Base-by-base conservation (phyloP, 345 rosid genomes). In the Gossypium arboreum region DNA sequence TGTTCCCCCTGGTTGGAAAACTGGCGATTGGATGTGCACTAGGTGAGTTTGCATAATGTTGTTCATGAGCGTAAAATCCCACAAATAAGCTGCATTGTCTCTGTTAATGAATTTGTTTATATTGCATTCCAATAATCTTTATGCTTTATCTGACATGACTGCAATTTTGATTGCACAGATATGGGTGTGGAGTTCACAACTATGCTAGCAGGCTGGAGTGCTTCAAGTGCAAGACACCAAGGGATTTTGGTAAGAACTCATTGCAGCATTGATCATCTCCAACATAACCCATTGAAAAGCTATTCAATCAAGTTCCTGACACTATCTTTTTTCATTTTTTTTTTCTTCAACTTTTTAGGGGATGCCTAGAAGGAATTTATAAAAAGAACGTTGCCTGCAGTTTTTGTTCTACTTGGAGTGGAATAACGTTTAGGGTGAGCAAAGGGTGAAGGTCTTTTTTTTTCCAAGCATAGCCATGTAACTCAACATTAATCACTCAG, bases 21-120 rank as follows among this genome's bases (percentile, higher is more conserved):
- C 87, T 44, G 99, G 99, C 20, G 99, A 95, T 81, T 95, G 99
- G 99, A 79, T 91, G 74, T 95, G 99, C 85, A 82, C 86, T 4
- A 83, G 89, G 91, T 91, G 66, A 75, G 81, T 65, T 25, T 63
- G 63, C 39, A 12, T 25, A 4, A 10, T 25, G 17, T 12, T 59
- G 39, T 13, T 27, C n/a, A 12, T 57, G 15, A 57, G 7, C 29
- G 11, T 57, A 60, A 60, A 60, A 27, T 65, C 22, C 69, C 51
- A n/a, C 17, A 44, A 18, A 18, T 44, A 4, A 65, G 70, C 70
- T 18, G 52, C 70, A 65, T 65, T 65, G 70, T 20, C 52, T 65
- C 17, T 12, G 52, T 13, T 10, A 12, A 60, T 60, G 41, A 60
- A 2, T 27, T 58, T 58, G 24, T 34, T 62, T 20, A 62, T 62